phyloP scores from a whole-genome alignment of 345 rosid species.

The Brassica rapa region DNA sequence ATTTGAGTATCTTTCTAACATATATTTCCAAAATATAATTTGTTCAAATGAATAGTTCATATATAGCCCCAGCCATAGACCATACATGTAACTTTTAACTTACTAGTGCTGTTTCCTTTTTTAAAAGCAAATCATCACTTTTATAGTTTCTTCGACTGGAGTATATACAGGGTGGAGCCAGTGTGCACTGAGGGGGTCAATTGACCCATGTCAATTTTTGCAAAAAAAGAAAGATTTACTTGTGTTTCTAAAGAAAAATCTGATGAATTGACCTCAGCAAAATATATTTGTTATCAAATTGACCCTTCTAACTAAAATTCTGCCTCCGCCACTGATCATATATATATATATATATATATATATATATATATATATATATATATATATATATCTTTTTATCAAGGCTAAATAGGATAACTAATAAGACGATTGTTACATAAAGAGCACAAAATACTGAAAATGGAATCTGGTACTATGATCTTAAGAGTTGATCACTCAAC shows the following conservation, averaged over 20 bases:
- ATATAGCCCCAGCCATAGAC: background rate
- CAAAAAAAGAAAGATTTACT: too few relatives aligned
- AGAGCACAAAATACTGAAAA: slow-evolving; percentile 1
- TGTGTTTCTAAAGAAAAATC: too few relatives aligned
- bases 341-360: background rate
- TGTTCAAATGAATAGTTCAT: background rate
- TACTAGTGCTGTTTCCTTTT: background rate
- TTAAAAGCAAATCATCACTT: background rate
- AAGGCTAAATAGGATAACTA: background rate
- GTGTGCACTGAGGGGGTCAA: too few relatives aligned
- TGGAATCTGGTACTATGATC: slow-evolving; percentile 18
- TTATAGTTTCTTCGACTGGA: background rate
- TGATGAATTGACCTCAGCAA: too few relatives aligned
- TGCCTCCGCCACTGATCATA: too few relatives aligned
- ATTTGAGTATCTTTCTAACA: background rate
- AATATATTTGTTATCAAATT: too few relatives aligned
- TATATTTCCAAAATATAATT: background rate
- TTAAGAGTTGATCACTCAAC: background rate
- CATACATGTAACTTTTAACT: background rate
- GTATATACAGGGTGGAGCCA: too few relatives aligned
- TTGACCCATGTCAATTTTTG: too few relatives aligned
- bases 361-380: background rate
- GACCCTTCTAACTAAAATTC: too few relatives aligned
- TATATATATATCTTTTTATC: background rate
- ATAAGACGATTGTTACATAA: background rate